These are phyloP conservation scores for Pyracantha coccinea DNA, from an alignment of 331 rosid genomes.

Conservation along the genomic window DNA sequence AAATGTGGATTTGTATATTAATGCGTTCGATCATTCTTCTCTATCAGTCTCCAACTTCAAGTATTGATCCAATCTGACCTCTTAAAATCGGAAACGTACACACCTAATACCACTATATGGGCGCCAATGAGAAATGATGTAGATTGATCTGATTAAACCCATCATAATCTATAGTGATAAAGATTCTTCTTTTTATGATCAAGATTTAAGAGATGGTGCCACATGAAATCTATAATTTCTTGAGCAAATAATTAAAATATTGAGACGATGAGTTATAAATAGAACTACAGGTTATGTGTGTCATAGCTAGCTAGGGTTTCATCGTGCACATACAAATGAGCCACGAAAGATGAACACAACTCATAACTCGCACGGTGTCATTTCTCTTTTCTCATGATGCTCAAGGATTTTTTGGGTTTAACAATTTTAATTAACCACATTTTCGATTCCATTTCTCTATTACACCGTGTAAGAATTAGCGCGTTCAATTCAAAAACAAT, in stretches of 20 bases:
- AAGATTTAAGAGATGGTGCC: not conserved
- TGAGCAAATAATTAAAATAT: not conserved
- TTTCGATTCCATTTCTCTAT: not conserved
- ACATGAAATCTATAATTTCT: not conserved
- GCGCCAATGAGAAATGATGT: not conserved
- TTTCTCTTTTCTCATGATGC: not conserved
- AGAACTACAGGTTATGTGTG: not conserved
- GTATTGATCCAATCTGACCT: not conserved
- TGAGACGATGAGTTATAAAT: not conserved
- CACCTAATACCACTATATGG: conserved; percentile 4
- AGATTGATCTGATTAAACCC: not conserved
- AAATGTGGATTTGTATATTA: not conserved
- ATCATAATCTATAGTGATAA: not conserved
- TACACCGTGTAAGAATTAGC: too few species aligned
- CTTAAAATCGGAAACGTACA: not conserved
- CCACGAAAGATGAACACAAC: not conserved
- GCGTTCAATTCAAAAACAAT: too few species aligned
- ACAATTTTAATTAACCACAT: not conserved
- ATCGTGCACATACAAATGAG: too few species aligned
- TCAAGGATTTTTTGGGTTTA: not conserved
- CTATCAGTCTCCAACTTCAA: not conserved
- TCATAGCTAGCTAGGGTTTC: not conserved
- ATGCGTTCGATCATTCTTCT: not conserved
- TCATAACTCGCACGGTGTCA: not conserved
- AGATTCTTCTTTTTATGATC: not conserved